Evolutionary conservation across 176 grass and related monocot genomes (phyloP).

Genomic region (Phoenix dactylifera): DNA sequence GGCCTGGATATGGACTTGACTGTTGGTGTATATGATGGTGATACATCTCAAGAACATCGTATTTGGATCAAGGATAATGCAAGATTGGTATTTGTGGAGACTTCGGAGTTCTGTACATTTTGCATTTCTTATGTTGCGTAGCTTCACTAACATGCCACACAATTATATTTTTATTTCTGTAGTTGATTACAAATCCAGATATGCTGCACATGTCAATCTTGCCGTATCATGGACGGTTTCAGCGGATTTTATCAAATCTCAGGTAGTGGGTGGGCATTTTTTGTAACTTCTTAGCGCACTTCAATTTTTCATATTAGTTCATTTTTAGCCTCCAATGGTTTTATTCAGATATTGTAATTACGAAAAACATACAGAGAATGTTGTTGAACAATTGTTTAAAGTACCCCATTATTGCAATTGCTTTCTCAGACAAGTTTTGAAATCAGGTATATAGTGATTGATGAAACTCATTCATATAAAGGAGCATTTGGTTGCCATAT

Average conservation of each 20-base stretch:
- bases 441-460: slow-evolving; percentile 86
- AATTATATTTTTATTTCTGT: slow-evolving; percentile 4
- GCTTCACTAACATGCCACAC: neutral
- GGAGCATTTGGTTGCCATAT: slow-evolving; percentile 97
- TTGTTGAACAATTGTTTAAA: too few relatives aligned
- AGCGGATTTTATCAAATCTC: slow-evolving; percentile 62
- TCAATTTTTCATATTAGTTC: too few relatives aligned
- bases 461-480: slow-evolving; percentile 98
- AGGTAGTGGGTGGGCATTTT: slow-evolving; percentile 38
- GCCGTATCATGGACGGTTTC: slow-evolving; percentile 60
- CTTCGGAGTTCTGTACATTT: slow-evolving; percentile 3
- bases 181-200: slow-evolving; percentile 98
- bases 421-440: slow-evolving; percentile 13
- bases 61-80: slow-evolving; percentile 67
- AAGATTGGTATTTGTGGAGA: slow-evolving; percentile 44
- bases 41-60: slow-evolving; percentile 75
- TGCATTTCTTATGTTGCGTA: slow-evolving; percentile 10
- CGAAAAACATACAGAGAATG: too few relatives aligned
- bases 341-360: too few relatives aligned
- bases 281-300: neutral
- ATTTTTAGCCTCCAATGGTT: too few relatives aligned
- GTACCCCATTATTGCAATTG: neutral
- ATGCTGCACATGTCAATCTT: slow-evolving; percentile 84
- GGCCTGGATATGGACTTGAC: slow-evolving; percentile 44
- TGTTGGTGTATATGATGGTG: slow-evolving; percentile 85